These are phyloP conservation scores for Mediolabrus comicus DNA, from an alignment of 108 stramenopile genomes.

Conservation along the genomic window DNA sequence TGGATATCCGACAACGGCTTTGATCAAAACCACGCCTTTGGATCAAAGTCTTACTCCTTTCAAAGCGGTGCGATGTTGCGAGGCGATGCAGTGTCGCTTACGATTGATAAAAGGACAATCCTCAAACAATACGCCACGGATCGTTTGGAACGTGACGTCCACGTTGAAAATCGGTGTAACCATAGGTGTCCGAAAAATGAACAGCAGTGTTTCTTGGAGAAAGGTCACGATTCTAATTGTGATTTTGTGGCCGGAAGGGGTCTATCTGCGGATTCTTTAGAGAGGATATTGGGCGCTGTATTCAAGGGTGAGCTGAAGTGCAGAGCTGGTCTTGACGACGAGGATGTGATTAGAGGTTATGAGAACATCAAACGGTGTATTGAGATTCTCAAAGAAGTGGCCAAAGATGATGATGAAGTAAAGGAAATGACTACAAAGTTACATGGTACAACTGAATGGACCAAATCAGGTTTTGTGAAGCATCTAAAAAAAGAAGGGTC, in stretches of 20 bases:
- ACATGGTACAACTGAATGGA: background rate
- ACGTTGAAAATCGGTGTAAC: background rate
- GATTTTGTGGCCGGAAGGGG: background rate
- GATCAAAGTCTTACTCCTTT: background rate
- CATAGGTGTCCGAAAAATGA: background rate
- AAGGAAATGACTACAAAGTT: background rate
- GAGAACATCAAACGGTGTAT: background rate
- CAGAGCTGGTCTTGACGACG: background rate
- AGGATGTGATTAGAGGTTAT: background rate
- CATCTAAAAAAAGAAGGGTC: background rate
- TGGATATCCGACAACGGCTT: background rate
- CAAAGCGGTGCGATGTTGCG: background rate
- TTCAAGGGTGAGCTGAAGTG: background rate
- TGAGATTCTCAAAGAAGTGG: background rate
- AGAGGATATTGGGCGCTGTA: background rate
- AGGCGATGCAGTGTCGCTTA: background rate
- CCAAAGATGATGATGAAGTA: background rate
- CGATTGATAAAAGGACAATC: background rate
- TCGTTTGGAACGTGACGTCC: background rate
- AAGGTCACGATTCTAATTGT: background rate
- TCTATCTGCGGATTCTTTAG: background rate
- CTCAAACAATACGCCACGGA: background rate
- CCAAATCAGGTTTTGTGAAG: background rate
- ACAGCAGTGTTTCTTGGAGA: background rate
- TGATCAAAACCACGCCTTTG: background rate